Evolutionary conservation across 768 basidiomycete genomes (phyloP).

Genomic region (Leucosporidium yakuticum): DNA sequence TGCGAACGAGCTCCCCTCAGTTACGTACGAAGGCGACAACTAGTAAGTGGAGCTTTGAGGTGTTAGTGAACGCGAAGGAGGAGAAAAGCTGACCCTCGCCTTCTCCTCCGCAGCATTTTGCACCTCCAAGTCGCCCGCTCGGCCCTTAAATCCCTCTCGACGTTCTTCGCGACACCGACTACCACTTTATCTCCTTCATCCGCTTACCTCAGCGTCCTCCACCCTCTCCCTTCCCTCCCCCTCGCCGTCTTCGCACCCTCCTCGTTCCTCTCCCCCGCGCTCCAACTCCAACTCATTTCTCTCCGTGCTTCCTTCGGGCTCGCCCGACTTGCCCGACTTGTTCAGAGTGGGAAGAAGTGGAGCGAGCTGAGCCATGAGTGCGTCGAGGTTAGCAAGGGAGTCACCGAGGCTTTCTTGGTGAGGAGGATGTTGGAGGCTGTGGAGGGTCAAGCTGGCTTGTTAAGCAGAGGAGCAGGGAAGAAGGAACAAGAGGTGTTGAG

Average conservation of each 20-base stretch:
- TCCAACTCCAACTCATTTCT: slow-evolving; percentile 48
- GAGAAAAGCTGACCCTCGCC: too few relatives aligned
- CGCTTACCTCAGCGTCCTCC: slow-evolving; percentile 56
- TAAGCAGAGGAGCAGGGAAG: slow-evolving; percentile 22
- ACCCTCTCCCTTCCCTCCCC: background rate
- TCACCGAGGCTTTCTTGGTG: slow-evolving; percentile 65
- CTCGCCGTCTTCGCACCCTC: slow-evolving; percentile 1
- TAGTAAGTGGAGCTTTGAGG: slow-evolving; percentile 41
- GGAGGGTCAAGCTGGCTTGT: slow-evolving; percentile 48
- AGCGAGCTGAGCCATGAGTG: slow-evolving; percentile 53
- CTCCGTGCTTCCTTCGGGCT: slow-evolving; percentile 62
- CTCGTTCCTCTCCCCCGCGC: slow-evolving; percentile 46
- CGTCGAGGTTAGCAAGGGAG: slow-evolving; percentile 57
- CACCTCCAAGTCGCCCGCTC: slow-evolving; percentile 68
- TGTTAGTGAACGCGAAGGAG: background rate
- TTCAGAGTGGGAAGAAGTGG: slow-evolving; percentile 43
- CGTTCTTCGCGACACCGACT: slow-evolving; percentile 40
- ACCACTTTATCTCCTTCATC: slow-evolving; percentile 48
- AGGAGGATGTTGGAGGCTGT: slow-evolving; percentile 48
- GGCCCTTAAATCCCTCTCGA: slow-evolving; percentile 62
- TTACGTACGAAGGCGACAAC: slow-evolving; percentile 73
- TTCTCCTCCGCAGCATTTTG: slow-evolving; percentile 47
- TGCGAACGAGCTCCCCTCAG: slow-evolving; percentile 47
- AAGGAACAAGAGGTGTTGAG: slow-evolving; percentile 37
- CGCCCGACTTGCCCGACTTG: slow-evolving; percentile 44